Evolutionary conservation across 306 rosid genomes (phyloP), one percentile per base, ranked within the genome.

Genomic region (Prunus persica): DNA sequence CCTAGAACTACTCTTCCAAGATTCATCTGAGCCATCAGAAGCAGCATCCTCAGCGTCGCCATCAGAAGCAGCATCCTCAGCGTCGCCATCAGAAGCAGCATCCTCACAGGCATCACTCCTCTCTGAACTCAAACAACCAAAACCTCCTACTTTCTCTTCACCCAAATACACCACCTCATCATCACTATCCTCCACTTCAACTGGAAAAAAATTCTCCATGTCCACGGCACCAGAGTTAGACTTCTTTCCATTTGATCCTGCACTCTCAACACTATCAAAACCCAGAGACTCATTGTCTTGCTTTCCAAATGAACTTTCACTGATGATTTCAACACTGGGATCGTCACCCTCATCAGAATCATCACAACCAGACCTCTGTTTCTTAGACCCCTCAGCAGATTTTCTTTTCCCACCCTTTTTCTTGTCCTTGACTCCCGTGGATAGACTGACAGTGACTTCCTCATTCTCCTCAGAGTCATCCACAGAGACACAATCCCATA

Each of bases 91-190:
- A 9, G 51, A 57, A 22, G 22, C 13, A 50, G 30, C 3, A 2
- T 70, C 64, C 27, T 22, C 30, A 38, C 43, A 38, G 43, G 43
- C 43, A 38, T 7, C 43, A 38, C 30, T 57, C 18, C 49, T 6
- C 20, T 38, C 43, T 6, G 43, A 38, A 38, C 43, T 38, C 43
- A 7, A 7, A 38, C 43, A 38, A 38, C 43, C 43, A 38, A 38
- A 38, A 38, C 43, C 72, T 1, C 30, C 50, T 50, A 64, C 78
- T 61, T 54, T 74, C 6, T 65, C 74, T 13, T 55, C 78, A 63
- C 51, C 69, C 24, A 56, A 4, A 43, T 65, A 24, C 49, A 73
- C 64, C n/a, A 34, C 75, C 3, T 69, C 83, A 20, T 75, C 55
- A 18, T 65, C 73, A 41, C 71, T 62, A 45, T 73, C 75, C 11